Percentiles rank a stretch among this genome's conserved stretches.
These are phyloP conservation scores for Sisymbrium altissimum DNA, from an alignment of 345 rosid genomes.

Conservation along the genomic window DNA sequence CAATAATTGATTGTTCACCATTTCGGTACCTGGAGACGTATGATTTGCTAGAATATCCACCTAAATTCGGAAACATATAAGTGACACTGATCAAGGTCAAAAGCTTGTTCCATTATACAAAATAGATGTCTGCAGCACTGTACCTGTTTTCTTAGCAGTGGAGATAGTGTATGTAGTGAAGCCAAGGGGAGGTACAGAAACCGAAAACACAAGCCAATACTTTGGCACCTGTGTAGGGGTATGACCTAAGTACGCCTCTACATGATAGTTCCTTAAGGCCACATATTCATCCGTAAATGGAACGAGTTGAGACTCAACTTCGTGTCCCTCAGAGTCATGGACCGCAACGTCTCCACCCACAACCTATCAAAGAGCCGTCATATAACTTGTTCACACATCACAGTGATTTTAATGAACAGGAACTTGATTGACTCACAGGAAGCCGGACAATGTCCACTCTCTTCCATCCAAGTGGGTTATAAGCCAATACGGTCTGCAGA, in stretches of 20 bases:
- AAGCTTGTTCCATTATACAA: conserved; percentile 17
- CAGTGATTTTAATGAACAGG: neutral
- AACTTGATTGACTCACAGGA: conserved; percentile 61
- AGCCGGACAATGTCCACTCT: conserved; percentile 76
- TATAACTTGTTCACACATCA: neutral
- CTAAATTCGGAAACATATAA: conserved; percentile 39
- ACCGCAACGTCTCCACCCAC: conserved; percentile 54
- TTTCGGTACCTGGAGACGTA: conserved; percentile 42
- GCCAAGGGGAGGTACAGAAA: conserved; percentile 85
- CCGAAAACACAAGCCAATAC: conserved; percentile 83
- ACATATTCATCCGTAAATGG: conserved; percentile 59
- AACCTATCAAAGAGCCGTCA: conserved; percentile 47
- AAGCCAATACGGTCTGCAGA: conserved; percentile 66
- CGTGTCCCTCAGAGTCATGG: conserved; percentile 74
- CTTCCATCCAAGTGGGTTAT: conserved; percentile 96
- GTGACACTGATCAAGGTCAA: conserved; percentile 5
- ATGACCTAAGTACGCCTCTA: conserved; percentile 69
- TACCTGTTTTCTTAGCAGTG: conserved; percentile 60
- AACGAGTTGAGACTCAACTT: conserved; percentile 79
- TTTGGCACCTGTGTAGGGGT: conserved; percentile 54
- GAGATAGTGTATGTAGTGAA: conserved; percentile 79
- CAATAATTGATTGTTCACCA: conserved; percentile 43
- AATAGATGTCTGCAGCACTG: conserved; percentile 9
- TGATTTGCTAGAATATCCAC: conserved; percentile 51
- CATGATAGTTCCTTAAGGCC: conserved; percentile 62